Conservation (phyloP, 768 basidiomycete species). For the Crepidotus variabilis region DNA sequence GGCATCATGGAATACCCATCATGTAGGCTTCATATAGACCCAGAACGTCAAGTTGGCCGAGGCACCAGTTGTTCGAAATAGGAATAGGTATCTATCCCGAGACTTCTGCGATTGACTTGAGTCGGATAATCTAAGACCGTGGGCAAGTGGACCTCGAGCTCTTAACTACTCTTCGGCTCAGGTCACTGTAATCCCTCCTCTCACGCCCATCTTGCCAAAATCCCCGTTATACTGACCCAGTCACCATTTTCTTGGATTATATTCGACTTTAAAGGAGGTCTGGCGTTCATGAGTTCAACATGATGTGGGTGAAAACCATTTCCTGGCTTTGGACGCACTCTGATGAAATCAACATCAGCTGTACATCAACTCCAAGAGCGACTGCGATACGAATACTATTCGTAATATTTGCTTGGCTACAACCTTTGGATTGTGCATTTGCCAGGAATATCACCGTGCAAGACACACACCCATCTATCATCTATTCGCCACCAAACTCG, state of each 20-base stretch:
- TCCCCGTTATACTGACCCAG: slow-evolving; percentile 6
- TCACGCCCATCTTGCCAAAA: slow-evolving; percentile 17
- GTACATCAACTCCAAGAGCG: slow-evolving; percentile 7
- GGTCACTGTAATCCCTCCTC: slow-evolving; percentile 21
- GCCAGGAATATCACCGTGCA: slow-evolving; percentile 34
- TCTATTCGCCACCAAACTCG: slow-evolving; percentile 9
- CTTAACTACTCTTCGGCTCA: slow-evolving; percentile 18
- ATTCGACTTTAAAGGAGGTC: not conserved
- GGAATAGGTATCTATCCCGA: slow-evolving; percentile 19
- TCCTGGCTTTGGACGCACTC: not conserved
- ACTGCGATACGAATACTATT: slow-evolving; percentile 14
- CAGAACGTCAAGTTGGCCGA: not conserved
- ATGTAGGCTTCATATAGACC: not conserved
- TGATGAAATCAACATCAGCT: slow-evolving; percentile 11
- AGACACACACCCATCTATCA: slow-evolving; percentile 33
- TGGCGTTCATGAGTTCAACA: not conserved
- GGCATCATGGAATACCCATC: not conserved
- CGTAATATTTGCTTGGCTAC: slow-evolving; percentile 16
- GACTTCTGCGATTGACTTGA: slow-evolving; percentile 25
- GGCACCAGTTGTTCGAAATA: not conserved
- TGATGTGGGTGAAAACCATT: not conserved
- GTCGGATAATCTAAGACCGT: slow-evolving; percentile 26
- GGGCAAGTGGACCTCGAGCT: slow-evolving; percentile 20
- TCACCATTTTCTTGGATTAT: not conserved
- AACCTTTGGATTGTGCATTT: slow-evolving; percentile 9